A percentile compares a stretch with the other conserved stretches of the same genome.
phyloP scores from a whole-genome alignment of 805 yeast species.

The Sugiyamaella boreocaroliniensis region DNA sequence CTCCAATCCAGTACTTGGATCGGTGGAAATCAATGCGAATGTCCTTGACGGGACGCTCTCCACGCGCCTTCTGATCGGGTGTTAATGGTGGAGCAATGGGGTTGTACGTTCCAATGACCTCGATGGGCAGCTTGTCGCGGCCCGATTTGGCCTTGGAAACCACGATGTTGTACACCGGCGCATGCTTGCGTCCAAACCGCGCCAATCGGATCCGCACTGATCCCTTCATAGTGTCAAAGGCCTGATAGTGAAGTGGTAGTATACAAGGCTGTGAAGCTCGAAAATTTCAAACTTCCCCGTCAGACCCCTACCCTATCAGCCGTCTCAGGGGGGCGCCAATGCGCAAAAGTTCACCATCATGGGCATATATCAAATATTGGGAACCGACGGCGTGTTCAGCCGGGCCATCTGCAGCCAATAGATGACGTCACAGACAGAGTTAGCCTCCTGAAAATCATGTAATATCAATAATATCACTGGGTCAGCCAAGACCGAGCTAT shows the following conservation, averaged over 20 bases:
- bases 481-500: slow-evolving; percentile 34
- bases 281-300: not conserved
- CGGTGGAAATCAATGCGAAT: slow-evolving; percentile 79
- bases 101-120: slow-evolving; percentile 89
- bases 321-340: not conserved
- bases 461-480: not conserved
- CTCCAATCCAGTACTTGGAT: slow-evolving; percentile 94
- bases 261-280: not conserved
- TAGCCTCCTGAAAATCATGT: not conserved
- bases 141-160: slow-evolving; percentile 72
- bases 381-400: not conserved
- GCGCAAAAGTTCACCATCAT: not conserved
- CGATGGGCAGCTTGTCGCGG: slow-evolving; percentile 84
- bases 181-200: slow-evolving; percentile 82
- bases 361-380: not conserved
- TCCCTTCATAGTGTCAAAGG: slow-evolving; percentile 45
- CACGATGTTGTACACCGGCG: slow-evolving; percentile 87
- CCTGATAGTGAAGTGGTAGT: not conserved
- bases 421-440: not conserved
- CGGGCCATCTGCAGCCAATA: no score
- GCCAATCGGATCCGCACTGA: slow-evolving; percentile 84
- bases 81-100: slow-evolving; percentile 71
- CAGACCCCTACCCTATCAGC: not conserved
- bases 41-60: slow-evolving; percentile 62
- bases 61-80: slow-evolving; percentile 50